Base-by-base conservation (phyloP, 1,139 yeast species). In the Saccharomyces hybrid region DNA sequence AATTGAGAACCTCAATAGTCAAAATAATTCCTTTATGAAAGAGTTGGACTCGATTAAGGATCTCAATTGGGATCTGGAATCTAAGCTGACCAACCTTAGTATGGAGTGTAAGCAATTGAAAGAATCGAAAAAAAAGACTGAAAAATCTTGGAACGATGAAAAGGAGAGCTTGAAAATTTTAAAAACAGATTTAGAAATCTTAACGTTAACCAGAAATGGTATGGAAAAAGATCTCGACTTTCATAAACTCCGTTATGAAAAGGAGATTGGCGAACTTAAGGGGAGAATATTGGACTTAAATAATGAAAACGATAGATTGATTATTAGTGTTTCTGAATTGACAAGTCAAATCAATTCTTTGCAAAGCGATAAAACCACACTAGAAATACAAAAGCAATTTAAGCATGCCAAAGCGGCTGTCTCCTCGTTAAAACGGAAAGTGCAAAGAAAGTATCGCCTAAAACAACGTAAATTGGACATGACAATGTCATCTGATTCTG, bases 281-380 rank as follows among this genome's bases (percentile, higher is more conserved):
- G 68, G 68, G 8, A 76, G 80, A 53, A 79, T 83, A 50, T 78
- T 76, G 46, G 81, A 78, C 52, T 71, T 85, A 57, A 84, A 84
- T 63, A 84, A 82, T 58, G 89, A 83, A 61, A 85, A 84, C 49
- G 68, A 73, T 14, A 64, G 64, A 13, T 55, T 75, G 52, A 54
- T 55, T 32, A 48, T 47, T 23, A 58, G 57, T 47, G 44, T 16
- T 9, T 38, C 44, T 16, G 44, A 38, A 8, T 38, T 38, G 25
- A 38, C 44, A 38, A 38, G 44, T 19, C 13, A 38, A 16, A 38
- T 38, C 25, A 38, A 38, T 16, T 38, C 44, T 9, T 16, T 38
- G 9, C 44, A 16, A 38, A 9, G 44, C 25, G 44, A 38, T 16
- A 38, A 16, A 38, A 13, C 44, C 9, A 38, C 3, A 19, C 4